phyloP scores from a whole-genome alignment of 495 filamentous ascomycete genomes.

The Xylaria venustula region DNA sequence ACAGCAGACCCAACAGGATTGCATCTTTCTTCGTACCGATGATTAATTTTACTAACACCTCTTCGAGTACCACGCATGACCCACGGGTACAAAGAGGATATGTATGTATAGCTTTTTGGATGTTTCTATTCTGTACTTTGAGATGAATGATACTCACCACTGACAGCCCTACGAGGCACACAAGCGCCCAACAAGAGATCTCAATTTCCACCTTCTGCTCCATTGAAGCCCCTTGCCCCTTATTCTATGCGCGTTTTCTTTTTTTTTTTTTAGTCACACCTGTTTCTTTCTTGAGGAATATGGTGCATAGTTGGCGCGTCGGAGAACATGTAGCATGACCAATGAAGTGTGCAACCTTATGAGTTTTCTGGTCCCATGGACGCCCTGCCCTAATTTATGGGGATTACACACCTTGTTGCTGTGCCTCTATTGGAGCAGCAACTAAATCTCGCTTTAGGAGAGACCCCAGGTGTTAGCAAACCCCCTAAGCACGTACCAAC shows the following conservation, averaged over 20 bases:
- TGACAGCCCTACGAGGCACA: slow-evolving; percentile 8
- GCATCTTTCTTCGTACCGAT: not conserved
- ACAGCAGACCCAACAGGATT: not conserved
- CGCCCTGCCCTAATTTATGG: not conserved
- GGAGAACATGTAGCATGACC: not conserved
- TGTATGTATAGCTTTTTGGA: not conserved
- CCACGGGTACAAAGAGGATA: not conserved
- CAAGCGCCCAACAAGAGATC: slow-evolving; percentile 1
- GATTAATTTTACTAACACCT: not conserved
- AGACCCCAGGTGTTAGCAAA: not conserved
- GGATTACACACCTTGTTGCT: not conserved
- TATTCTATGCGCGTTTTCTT: not conserved
- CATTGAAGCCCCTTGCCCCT: not conserved
- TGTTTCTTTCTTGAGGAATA: not conserved
- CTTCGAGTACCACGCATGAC: not conserved
- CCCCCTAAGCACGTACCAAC: too few relatives aligned
- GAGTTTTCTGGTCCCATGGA: not conserved
- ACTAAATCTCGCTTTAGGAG: not conserved
- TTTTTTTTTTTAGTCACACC: not conserved
- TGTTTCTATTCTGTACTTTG: not conserved
- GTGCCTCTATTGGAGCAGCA: not conserved
- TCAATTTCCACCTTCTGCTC: not conserved
- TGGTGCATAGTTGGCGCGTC: too few relatives aligned
- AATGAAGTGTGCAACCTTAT: not conserved
- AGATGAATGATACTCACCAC: not conserved